Conservation (phyloP, 805 yeast genomes). For the Monosporozyma servazzii region DNA sequence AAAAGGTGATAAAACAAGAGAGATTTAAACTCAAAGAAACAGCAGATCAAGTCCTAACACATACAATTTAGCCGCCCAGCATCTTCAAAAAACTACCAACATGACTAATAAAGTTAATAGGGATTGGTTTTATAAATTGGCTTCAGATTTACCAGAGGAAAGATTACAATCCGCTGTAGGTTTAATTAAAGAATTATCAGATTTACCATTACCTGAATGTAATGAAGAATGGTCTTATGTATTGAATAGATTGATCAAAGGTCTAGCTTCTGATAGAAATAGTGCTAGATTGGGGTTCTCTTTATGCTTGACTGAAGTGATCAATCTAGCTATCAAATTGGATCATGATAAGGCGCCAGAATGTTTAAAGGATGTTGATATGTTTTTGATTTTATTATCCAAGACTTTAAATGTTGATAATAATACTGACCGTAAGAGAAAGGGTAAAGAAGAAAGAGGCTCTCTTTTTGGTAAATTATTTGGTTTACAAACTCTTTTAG, state of each 20-base stretch:
- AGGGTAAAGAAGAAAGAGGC: constrained; percentile 79
- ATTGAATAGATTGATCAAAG: constrained; percentile 64
- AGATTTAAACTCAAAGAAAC: neutral
- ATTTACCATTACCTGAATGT: constrained; percentile 25
- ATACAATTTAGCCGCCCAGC: neutral
- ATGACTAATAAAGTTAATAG: constrained; percentile 37
- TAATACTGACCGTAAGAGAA: constrained; percentile 36
- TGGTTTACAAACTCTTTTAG: constrained; percentile 69
- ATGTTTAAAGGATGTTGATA: constrained; percentile 14
- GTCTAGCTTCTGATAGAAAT: constrained; percentile 73
- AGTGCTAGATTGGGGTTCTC: constrained; percentile 84
- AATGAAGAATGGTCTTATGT: constrained; percentile 74
- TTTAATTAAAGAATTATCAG: constrained; percentile 50
- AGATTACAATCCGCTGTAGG: constrained; percentile 63
- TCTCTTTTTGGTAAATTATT: constrained; percentile 74
- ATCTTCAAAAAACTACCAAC: neutral
- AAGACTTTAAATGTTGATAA: constrained; percentile 32
- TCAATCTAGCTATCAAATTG: constrained; percentile 30
- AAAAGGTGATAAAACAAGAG: neutral
- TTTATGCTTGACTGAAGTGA: constrained; percentile 69
- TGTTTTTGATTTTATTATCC: constrained; percentile 17
- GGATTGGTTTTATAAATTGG: constrained; percentile 69
- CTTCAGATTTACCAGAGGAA: constrained; percentile 67
- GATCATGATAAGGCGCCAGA: constrained; percentile 8
- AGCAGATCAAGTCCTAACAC: neutral